These are phyloP conservation scores for Phytophthora citrophthora DNA, from an alignment of 352 stramenopile genomes.

Conservation along the genomic window DNA sequence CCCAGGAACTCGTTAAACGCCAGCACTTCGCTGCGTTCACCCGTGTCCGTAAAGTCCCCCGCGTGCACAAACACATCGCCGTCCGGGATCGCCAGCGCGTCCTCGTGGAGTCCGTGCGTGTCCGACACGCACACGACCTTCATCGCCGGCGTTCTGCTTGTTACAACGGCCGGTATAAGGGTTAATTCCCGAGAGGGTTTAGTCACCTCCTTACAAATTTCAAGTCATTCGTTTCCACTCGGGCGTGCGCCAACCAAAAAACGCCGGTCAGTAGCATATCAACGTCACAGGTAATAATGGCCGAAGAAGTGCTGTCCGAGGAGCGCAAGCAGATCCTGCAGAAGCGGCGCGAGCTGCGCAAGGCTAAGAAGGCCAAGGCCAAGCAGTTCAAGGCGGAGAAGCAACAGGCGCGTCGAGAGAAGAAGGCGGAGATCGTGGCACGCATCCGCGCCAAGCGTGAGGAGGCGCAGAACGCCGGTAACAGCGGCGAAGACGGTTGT, in stretches of 20 bases:
- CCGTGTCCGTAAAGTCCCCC: conserved; percentile 89
- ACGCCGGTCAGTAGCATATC: background rate
- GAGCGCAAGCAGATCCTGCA: conserved; percentile 51
- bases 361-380: conserved; percentile 83
- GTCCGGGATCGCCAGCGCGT: conserved; percentile 70
- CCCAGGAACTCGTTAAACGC: conserved; percentile 78
- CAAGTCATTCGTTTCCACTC: too few relatives aligned
- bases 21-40: conserved; percentile 61
- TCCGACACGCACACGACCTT: conserved; percentile 80
- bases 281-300: conserved; percentile 6
- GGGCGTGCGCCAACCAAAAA: background rate
- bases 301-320: conserved; percentile 15
- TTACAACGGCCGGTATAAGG: background rate
- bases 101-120: conserved; percentile 73
- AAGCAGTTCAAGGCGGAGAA: conserved; percentile 71
- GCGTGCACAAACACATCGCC: conserved; percentile 91
- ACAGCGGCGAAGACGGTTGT: conserved; percentile 48
- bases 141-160: conserved; percentile 30
- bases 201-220: too few relatives aligned
- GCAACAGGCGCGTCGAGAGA: conserved; percentile 65
- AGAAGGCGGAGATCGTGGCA: conserved; percentile 82
- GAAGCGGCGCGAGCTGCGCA: conserved; percentile 74
- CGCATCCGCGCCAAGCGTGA: conserved; percentile 82
- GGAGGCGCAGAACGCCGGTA: conserved; percentile 36
- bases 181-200: too few relatives aligned